A percentile compares a stretch with the other conserved stretches of the same genome.
Conservation (phyloP, 768 basidiomycete genomes). For the Leccinum rimulosum region DNA sequence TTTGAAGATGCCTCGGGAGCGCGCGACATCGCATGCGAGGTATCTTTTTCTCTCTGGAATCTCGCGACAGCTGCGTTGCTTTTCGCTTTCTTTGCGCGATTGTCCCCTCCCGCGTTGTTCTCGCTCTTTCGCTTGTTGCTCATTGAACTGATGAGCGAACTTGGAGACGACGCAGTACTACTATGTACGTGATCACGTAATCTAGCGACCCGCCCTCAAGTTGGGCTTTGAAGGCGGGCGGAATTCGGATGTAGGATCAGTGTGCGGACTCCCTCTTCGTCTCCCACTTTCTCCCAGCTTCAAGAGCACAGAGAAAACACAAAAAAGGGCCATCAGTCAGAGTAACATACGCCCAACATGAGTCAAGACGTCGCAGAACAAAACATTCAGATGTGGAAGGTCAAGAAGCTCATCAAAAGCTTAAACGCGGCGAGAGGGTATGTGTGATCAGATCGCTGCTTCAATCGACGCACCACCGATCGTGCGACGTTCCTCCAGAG, state of each 20-base stretch:
- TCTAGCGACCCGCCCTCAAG: slow-evolving; percentile 23
- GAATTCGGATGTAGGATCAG: slow-evolving; percentile 16
- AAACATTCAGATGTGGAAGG: slow-evolving; percentile 98
- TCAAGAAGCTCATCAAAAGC: slow-evolving; percentile 99
- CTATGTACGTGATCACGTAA: slow-evolving; percentile 12
- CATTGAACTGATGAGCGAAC: slow-evolving; percentile 7
- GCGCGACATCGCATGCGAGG: not conserved
- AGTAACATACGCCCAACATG: slow-evolving; percentile 50
- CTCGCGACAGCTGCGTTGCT: not conserved
- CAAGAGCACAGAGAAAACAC: slow-evolving; percentile 5
- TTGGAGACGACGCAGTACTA: too few species aligned
- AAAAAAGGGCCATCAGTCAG: slow-evolving; percentile 12
- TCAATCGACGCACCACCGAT: slow-evolving; percentile 19
- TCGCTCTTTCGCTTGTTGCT: slow-evolving; percentile 24
- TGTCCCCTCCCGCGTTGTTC: not conserved
- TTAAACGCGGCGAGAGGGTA: slow-evolving; percentile 75
- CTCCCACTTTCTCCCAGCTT: slow-evolving; percentile 26
- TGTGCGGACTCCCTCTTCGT: slow-evolving; percentile 8
- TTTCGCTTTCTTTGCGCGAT: slow-evolving; percentile 20
- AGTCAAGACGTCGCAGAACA: slow-evolving; percentile 86
- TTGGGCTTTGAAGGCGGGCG: slow-evolving; percentile 5
- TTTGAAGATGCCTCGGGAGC: slow-evolving; percentile 1
- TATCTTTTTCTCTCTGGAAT: slow-evolving; percentile 4
- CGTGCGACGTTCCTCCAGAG: slow-evolving; percentile 43
- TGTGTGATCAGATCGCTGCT: slow-evolving; percentile 1